Conservation (phyloP, 169 alveolate genomes). For the Perkinsus olseni region DNA sequence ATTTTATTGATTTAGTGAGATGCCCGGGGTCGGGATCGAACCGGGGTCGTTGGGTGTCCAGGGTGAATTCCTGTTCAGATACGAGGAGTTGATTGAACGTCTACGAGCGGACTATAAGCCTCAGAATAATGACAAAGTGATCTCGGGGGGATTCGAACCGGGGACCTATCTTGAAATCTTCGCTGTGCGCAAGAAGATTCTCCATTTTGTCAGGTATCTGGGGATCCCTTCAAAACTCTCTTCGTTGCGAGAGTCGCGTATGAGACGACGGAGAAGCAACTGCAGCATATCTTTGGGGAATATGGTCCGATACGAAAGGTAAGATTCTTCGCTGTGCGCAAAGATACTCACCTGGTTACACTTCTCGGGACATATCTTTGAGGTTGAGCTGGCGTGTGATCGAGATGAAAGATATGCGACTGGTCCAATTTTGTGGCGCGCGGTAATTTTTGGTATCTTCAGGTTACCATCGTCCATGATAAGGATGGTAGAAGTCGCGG, state of each 20-base stretch:
- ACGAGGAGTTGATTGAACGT: not conserved
- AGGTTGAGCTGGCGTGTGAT: too few relatives aligned
- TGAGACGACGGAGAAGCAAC: constrained; percentile 79
- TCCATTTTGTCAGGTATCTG: constrained; percentile 47
- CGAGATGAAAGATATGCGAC: not conserved
- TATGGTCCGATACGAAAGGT: constrained; percentile 81
- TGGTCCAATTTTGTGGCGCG: not conserved
- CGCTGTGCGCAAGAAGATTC: not conserved
- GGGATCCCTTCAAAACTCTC: constrained; percentile 87
- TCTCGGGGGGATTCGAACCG: too few relatives aligned
- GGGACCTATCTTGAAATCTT: constrained; percentile 37
- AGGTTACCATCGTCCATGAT: constrained; percentile 50
- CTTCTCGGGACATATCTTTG: too few relatives aligned
- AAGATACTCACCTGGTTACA: not conserved
- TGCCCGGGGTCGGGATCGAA: not conserved
- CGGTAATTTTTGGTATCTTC: not conserved
- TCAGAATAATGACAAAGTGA: not conserved
- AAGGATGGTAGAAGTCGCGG: constrained; percentile 83
- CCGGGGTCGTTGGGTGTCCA: not conserved
- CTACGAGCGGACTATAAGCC: not conserved
- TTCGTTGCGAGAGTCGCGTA: constrained; percentile 81
- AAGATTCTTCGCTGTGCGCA: not conserved
- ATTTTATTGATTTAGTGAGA: too few relatives aligned
- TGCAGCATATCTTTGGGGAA: constrained; percentile 78
- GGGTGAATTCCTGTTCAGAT: not conserved